These are phyloP conservation scores for Fremontodendron californicum DNA, from an alignment of 345 rosid genomes.

Conservation along the genomic window DNA sequence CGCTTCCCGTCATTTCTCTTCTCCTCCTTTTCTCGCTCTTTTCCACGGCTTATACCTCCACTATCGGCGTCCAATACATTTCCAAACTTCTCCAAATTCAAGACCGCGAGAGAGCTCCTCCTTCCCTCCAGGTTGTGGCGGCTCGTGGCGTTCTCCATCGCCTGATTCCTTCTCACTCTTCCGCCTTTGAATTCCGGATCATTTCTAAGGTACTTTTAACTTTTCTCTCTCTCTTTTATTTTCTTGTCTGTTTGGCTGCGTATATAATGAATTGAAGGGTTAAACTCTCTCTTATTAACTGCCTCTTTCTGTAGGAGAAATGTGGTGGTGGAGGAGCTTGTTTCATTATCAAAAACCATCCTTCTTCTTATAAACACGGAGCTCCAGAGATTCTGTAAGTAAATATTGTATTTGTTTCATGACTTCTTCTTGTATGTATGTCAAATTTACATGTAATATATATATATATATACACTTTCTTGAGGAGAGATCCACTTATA, in stretches of 20 bases:
- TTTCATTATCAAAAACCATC: slow-evolving; percentile 44
- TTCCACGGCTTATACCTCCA: slow-evolving; percentile 32
- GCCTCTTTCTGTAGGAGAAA: slow-evolving; percentile 31
- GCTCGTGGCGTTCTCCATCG: slow-evolving; percentile 53
- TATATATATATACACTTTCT: too few relatives aligned
- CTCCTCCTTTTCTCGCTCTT: slow-evolving; percentile 17
- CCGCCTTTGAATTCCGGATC: slow-evolving; percentile 51
- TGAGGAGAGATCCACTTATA: too few relatives aligned
- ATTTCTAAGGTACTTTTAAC: slow-evolving; percentile 38
- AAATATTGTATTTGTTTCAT: not conserved
- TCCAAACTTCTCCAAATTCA: slow-evolving; percentile 55
- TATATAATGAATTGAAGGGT: not conserved
- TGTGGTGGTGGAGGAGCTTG: slow-evolving; percentile 51
- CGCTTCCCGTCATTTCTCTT: slow-evolving; percentile 28
- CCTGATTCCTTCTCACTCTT: slow-evolving; percentile 50
- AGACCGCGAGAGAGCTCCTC: slow-evolving; percentile 57
- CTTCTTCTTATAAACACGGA: slow-evolving; percentile 21
- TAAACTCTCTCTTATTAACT: not conserved
- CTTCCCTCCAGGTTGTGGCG: slow-evolving; percentile 53
- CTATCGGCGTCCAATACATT: slow-evolving; percentile 59
- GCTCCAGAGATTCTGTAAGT: slow-evolving; percentile 48
- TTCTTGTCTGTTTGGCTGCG: not conserved
- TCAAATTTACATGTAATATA: not conserved
- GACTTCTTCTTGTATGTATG: not conserved
- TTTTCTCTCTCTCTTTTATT: not conserved